Evolutionary conservation across 305 asterid genomes (phyloP), one percentile per base, ranked within the genome.

Genomic region (Rubia peregrina): DNA sequence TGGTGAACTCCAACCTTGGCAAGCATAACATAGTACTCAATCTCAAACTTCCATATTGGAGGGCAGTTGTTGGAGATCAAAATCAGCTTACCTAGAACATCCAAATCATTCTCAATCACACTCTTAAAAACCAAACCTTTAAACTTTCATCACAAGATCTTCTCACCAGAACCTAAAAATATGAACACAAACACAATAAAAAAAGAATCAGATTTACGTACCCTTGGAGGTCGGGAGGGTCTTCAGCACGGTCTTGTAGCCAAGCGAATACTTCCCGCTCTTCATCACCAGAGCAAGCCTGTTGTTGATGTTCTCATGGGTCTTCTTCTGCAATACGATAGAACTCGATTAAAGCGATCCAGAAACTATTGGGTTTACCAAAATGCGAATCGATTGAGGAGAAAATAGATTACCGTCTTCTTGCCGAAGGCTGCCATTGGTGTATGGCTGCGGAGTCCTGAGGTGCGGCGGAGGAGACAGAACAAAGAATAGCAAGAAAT

Each of bases 61-160:
- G 96, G 96, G 68, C 95, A 89, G 61, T 89, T 88, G 87, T 88
- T 89, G 1, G 92, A 88, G 36, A 89, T 88, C 86, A 89, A 80
- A 16, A 89, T 77, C 84, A 88, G 72, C 81, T 89, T 88, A 64
- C 90, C 96, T 89, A 88, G 5, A 36, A 36, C 40, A 36, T 36
- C 40, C 40, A 36, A 36, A 5, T 4, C 40, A 36, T 36, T 36
- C 40, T 36, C 40, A 36, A 36, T 36, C 6, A 36, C 6, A 36
- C 6, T 0, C 0, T 36, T 36, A 4, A 36, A 36, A 36, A 36
- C 40, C 6, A 36, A 36, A 36, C 40, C 40, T 36, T 36, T 36
- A 36, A 36, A 36, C 6, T 6, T 36, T 4, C 4, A 36, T 36
- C 40, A 36, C 6, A 36, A 36, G 0, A 36, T 36, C 5, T 36